A percentile compares a stretch with the other conserved stretches of the same genome.
Conservation (phyloP, 768 basidiomycete genomes). For the Kwoniella mangroviensis region DNA sequence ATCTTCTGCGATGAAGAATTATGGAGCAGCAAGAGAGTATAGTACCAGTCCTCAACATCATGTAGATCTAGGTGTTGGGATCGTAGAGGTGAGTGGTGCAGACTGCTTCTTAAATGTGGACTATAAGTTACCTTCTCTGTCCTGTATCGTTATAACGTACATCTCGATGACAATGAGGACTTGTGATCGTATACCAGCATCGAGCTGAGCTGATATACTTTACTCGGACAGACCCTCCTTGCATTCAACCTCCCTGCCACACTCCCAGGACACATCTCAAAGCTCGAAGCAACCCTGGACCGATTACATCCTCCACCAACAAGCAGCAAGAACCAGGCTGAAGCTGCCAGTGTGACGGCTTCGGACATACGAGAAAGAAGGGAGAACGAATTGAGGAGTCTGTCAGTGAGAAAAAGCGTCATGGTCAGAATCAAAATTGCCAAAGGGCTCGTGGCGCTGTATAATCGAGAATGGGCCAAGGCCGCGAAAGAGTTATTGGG, state of each 20-base stretch:
- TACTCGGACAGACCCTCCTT: slow-evolving; percentile 19
- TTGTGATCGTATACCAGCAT: too few species aligned
- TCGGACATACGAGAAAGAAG: slow-evolving; percentile 41
- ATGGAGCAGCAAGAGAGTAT: slow-evolving; percentile 89
- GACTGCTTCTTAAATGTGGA: too few species aligned
- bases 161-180: neutral
- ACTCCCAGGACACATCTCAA: slow-evolving; percentile 90
- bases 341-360: slow-evolving; percentile 51
- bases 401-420: slow-evolving; percentile 69
- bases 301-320: slow-evolving; percentile 55
- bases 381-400: slow-evolving; percentile 61
- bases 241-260: slow-evolving; percentile 22
- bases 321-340: slow-evolving; percentile 25
- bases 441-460: slow-evolving; percentile 74
- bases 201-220: too few species aligned
- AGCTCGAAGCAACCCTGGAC: slow-evolving; percentile 90
- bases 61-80: slow-evolving; percentile 77
- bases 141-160: neutral
- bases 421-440: slow-evolving; percentile 82
- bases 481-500: slow-evolving; percentile 76
- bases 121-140: neutral
- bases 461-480: slow-evolving; percentile 74
- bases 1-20: slow-evolving; percentile 73
- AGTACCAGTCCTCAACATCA: slow-evolving; percentile 88
- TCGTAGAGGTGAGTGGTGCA: slow-evolving; percentile 56